Conservation (phyloP, 257 asterid genomes). For the Linaria vulgaris region DNA sequence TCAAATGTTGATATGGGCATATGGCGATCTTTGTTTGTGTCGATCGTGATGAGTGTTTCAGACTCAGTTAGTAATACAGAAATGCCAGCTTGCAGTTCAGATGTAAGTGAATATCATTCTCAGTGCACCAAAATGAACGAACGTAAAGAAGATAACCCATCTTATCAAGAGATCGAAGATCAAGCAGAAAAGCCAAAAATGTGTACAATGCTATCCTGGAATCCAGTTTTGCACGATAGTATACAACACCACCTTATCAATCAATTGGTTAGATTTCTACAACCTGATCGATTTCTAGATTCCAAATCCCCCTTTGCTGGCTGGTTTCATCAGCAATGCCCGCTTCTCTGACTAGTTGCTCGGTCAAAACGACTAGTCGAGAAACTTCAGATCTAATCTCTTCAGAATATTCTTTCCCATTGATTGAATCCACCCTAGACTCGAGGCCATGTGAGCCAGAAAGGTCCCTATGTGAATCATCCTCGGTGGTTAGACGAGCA, state of each 20-base stretch:
- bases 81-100: no score
- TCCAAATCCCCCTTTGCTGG: conserved; percentile 12
- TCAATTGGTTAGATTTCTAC: conserved; percentile 34
- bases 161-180: background rate
- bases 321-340: conserved; percentile 29
- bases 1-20: no score
- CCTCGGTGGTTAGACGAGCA: conserved; percentile 37
- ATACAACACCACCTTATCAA: conserved; percentile 10
- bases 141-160: background rate
- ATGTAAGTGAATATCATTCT: background rate
- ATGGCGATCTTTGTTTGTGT: no score
- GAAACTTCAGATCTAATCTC: conserved; percentile 58
- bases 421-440: conserved; percentile 6
- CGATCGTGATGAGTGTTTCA: no score
- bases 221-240: background rate
- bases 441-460: conserved; percentile 17
- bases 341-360: conserved; percentile 63
- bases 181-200: no score
- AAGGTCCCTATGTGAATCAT: conserved; percentile 30
- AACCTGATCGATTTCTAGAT: conserved; percentile 19
- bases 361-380: conserved; percentile 62
- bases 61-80: no score
- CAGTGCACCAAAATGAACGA: background rate
- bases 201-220: background rate
- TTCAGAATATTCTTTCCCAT: conserved; percentile 24